phyloP scores from a whole-genome alignment of 2,329 filamentous ascomycete species.

The Neonectria hederae region DNA sequence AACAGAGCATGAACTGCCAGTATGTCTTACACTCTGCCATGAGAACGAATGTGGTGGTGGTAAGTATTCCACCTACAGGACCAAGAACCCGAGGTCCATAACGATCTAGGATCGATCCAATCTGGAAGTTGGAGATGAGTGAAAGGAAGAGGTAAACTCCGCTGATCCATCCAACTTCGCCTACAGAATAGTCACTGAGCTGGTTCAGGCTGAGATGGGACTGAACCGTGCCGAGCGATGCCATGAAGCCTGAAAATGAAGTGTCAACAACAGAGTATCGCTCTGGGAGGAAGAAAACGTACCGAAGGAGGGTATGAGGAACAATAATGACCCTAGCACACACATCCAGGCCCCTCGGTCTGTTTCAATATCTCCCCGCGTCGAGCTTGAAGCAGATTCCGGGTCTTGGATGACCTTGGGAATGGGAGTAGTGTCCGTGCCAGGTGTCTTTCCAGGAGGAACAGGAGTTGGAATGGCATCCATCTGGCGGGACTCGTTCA shows the following conservation, averaged over 20 bases:
- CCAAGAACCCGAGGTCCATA: constrained; percentile 54
- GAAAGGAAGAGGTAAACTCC: constrained; percentile 55
- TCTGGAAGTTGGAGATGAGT: constrained; percentile 55
- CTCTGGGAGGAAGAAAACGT: no score
- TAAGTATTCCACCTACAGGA: constrained; percentile 46
- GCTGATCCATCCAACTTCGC: constrained; percentile 59
- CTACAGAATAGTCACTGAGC: constrained; percentile 49
- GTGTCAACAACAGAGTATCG: not conserved
- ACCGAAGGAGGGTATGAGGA: constrained; percentile 24
- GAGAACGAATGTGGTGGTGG: constrained; percentile 51
- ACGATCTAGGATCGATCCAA: constrained; percentile 57
- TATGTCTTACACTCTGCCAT: constrained; percentile 56
- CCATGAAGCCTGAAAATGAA: constrained; percentile 51
- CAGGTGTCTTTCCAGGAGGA: not conserved
- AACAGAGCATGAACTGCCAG: constrained; percentile 57
- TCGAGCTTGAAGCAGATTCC: constrained; percentile 3
- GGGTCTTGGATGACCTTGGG: constrained; percentile 9
- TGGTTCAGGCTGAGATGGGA: constrained; percentile 55
- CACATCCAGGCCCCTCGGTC: constrained; percentile 25
- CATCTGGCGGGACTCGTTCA: constrained; percentile 9
- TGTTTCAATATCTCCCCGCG: constrained; percentile 13
- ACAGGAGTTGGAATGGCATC: not conserved
- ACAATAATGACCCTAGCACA: constrained; percentile 28
- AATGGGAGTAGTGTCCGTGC: not conserved
- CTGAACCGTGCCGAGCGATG: constrained; percentile 56